Evolutionary conservation across 2,329 filamentous ascomycete genomes (phyloP).

Genomic region (Hymenoscyphus linearis): DNA sequence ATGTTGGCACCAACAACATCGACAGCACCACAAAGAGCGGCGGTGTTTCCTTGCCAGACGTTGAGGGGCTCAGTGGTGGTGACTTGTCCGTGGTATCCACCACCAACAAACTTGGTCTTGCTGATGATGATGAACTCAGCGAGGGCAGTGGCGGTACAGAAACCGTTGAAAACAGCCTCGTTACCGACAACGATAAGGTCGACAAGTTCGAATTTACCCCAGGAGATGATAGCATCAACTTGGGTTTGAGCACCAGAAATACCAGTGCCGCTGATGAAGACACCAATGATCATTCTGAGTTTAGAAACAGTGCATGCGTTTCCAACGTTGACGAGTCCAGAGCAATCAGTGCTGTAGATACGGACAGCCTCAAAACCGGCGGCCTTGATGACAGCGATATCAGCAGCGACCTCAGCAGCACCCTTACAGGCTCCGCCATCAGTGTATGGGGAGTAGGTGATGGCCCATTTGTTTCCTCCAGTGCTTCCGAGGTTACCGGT

Average conservation of each 20-base stretch:
- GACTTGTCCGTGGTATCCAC: constrained; percentile 67
- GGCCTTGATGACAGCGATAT: constrained; percentile 56
- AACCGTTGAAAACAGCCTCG: constrained; percentile 77
- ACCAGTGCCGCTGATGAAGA: constrained; percentile 69
- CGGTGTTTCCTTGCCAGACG: constrained; percentile 61
- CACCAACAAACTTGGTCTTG: constrained; percentile 55
- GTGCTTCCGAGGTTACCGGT: constrained; percentile 18
- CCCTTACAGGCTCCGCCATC: constrained; percentile 58
- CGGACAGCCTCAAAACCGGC: constrained; percentile 69
- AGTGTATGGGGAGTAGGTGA: constrained; percentile 76
- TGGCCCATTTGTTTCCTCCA: constrained; percentile 50
- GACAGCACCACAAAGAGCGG: constrained; percentile 63
- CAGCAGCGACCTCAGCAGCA: constrained; percentile 48
- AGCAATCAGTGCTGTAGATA: constrained; percentile 90
- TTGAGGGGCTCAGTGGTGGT: constrained; percentile 85
- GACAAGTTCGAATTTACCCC: constrained; percentile 68
- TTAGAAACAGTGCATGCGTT: constrained; percentile 59
- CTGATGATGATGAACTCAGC: constrained; percentile 63
- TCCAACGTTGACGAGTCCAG: constrained; percentile 71
- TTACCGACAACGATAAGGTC: constrained; percentile 83
- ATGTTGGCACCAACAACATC: constrained; percentile 83
- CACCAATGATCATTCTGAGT: constrained; percentile 76
- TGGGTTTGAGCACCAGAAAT: constrained; percentile 58
- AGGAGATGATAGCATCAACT: constrained; percentile 65
- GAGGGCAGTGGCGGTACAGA: constrained; percentile 59